Base-by-base conservation (phyloP, 2,329 filamentous ascomycete genomes). In the Fusarium protoensiforme region DNA sequence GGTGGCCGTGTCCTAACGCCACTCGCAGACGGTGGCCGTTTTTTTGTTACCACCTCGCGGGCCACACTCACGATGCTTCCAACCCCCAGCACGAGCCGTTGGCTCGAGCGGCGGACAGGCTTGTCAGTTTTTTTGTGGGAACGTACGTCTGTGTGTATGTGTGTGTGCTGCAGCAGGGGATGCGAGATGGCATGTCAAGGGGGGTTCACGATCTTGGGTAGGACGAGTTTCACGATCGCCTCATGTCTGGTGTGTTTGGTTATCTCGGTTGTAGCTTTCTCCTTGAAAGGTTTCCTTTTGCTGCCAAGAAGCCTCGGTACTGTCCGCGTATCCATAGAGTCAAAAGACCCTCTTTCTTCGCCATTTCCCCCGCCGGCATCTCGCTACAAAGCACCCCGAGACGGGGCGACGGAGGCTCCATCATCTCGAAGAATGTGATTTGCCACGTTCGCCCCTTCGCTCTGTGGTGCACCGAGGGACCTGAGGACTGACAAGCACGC, bases 371-470 rank as follows among this genome's bases (percentile, higher is more conserved):
- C 75, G 66, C 73, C 74, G 74, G 75, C 48, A 68, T 51, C 62
- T 77, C 76, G 76, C 73, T 66, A 69, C 43, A 78, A 78, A 77
- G 46, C 29, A 65, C 43, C 36, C 77, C 77, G 77, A 78, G 76
- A 65, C 57, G 56, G 20, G 56, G 20, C 35, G 33, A 62, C 24
- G 31, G 43, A 2, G 56, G 48, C 68, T 61, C 33, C 65, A 67
- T 65, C 51, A 66, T 56, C 38, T 31, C 13, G n/a, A 46, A 46
- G 59, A 46, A 58, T 68, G 36, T 69, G 33, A 57, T 65, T 66
- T 64, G 65, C 58, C 39, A 27, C 51, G 39, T 35, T 16, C 14
- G 53, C 8, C 16, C 46, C 60, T 48, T 64, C 64, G 53, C 61
- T 62, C 27, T n/a, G 22, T 63, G 51, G 46, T 73, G 53, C 33